Base-by-base conservation (phyloP, 805 yeast species). In the Saccharomyces paradoxus region DNA sequence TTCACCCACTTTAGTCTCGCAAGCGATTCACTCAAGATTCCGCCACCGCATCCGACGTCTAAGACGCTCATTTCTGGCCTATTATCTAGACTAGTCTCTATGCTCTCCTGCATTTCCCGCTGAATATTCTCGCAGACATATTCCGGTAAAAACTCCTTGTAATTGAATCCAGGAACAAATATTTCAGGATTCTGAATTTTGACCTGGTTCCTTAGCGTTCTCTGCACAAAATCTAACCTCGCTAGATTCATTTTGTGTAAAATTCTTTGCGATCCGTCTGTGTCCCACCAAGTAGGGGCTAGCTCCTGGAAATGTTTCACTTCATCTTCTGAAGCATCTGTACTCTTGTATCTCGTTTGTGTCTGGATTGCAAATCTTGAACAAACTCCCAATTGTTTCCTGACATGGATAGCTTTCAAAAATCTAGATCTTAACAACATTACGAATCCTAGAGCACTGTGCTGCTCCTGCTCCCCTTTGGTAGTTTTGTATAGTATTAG, bases 31-130 rank as follows among this genome's bases (percentile, higher is more conserved):
- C 91, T 75, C 21, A 94, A 73, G 27, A 94, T 84, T 0, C 99
- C 99, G n/a, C 99, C 99, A 21, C 99, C 99, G 69, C 99, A 94
- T 1, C 99, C 99, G 52, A 94, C 83, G 66, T 94, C 99, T 54
- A 94, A 72, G 0, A 83, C 90, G 14, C 70, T 68, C 52, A 82
- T 73, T 49, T 77, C 71, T 17, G 24, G 44, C 5, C 58, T 56
- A 2, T 50, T 46, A n/a, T 60, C 31, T 53, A 78, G 60, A 3
- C 67, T 71, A 9, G 51, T 37, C 13, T 58, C 56, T 6, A 69
- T 52, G 21, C 74, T 76, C 54, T 80, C 66, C 49, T 76, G 74
- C 17, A 61, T 55, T 26, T 81, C 81, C 55, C 82, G 83, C 55
- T 84, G 86, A 26, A 86, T 81, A 47, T 75, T 75, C 4, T 66